Conservation (phyloP, 2,329 filamentous ascomycete species). For the Beauveria rudraprayagi region DNA sequence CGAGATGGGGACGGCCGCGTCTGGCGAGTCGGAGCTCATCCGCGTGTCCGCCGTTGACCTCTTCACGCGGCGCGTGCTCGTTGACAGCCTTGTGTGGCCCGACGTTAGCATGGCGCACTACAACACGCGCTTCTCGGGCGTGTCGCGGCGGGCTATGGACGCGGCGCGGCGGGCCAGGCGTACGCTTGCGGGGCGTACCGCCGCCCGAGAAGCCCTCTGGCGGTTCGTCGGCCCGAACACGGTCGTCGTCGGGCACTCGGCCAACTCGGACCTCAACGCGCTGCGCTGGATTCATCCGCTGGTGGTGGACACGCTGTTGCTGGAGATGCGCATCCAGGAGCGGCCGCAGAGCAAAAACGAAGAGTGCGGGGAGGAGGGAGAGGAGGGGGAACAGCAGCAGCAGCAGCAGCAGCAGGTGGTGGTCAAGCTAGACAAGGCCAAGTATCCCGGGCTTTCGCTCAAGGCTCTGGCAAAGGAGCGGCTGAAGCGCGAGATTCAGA, state of each 20-base stretch:
- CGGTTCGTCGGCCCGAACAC: slow-evolving; percentile 37
- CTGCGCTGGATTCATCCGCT: slow-evolving; percentile 40
- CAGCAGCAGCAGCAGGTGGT: neutral
- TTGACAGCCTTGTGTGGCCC: slow-evolving; percentile 44
- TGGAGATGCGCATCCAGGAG: slow-evolving; percentile 21
- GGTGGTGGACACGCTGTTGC: slow-evolving; percentile 37
- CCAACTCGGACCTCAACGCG: slow-evolving; percentile 32
- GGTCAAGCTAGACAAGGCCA: slow-evolving; percentile 5
- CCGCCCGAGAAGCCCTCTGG: slow-evolving; percentile 35
- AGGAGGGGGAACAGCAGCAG: neutral
- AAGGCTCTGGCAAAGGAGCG: slow-evolving; percentile 30
- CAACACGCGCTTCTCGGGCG: slow-evolving; percentile 43
- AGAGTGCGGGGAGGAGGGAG: neutral
- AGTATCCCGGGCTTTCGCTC: slow-evolving; percentile 25
- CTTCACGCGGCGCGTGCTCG: slow-evolving; percentile 37
- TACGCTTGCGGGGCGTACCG: slow-evolving; percentile 33
- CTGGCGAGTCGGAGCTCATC: slow-evolving; percentile 42
- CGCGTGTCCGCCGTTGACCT: slow-evolving; percentile 44
- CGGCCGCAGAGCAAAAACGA: slow-evolving; percentile 8
- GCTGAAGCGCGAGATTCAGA: slow-evolving; percentile 33
- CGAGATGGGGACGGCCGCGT: slow-evolving; percentile 42
- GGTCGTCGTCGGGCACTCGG: slow-evolving; percentile 40
- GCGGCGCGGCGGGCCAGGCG: slow-evolving; percentile 22
- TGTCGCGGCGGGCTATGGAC: slow-evolving; percentile 32
- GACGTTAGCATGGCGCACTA: slow-evolving; percentile 36